A percentile compares a stretch with the other conserved stretches of the same genome.
These are phyloP conservation scores for Aspergillus sp. DNA, from an alignment of 2,329 filamentous ascomycete species.

Conservation along the genomic window DNA sequence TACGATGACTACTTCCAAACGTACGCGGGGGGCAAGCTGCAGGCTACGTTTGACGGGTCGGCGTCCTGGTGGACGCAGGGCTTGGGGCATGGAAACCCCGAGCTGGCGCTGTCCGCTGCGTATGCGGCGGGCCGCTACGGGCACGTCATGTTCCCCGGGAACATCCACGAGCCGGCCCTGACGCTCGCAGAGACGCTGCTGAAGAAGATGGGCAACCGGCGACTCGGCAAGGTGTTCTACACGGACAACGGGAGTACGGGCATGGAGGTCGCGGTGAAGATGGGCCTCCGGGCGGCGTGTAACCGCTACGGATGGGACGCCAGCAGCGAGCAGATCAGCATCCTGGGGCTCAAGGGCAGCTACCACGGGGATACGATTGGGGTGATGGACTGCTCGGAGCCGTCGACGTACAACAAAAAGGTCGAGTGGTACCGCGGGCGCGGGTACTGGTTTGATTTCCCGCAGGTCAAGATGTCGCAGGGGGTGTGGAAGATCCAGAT, in stretches of 20 bases:
- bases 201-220: conserved; percentile 57
- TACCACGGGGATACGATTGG: conserved; percentile 89
- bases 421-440: conserved; percentile 82
- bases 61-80: conserved; percentile 93
- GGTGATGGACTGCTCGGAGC: conserved; percentile 81
- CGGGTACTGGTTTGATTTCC: conserved; percentile 79
- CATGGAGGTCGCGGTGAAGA: conserved; percentile 80
- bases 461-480: conserved; percentile 63
- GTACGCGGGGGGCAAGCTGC: conserved; percentile 46
- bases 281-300: conserved; percentile 70
- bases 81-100: conserved; percentile 73
- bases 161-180: conserved; percentile 75
- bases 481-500: conserved; percentile 66
- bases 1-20: conserved; percentile 76
- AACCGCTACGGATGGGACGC: conserved; percentile 65
- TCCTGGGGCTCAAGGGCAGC: conserved; percentile 73
- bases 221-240: conserved; percentile 71
- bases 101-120: conserved; percentile 69
- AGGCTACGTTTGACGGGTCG: conserved; percentile 74
- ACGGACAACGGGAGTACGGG: conserved; percentile 83
- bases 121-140: conserved; percentile 81
- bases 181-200: conserved; percentile 65
- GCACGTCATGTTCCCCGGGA: conserved; percentile 82
- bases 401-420: conserved; percentile 73
- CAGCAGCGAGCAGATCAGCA: conserved; percentile 56